Evolutionary conservation across 192 early-diverging fungal species (phyloP).

Genomic region (Entomortierella parvispora): DNA sequence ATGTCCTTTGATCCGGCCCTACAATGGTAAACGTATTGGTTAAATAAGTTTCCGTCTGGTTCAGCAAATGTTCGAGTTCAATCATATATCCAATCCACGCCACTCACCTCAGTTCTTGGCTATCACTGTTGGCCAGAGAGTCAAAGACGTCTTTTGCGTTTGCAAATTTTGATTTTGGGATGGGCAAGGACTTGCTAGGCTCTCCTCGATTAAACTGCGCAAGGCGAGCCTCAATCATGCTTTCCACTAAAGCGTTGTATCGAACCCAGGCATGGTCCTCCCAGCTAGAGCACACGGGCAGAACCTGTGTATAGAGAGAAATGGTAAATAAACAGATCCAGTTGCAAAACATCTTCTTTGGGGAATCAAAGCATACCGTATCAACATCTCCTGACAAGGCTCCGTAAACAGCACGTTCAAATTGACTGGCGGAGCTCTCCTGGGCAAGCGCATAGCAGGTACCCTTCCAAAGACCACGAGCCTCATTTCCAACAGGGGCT

Average conservation of each 20-base stretch:
- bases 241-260: slow-evolving; percentile 78
- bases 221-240: slow-evolving; percentile 52
- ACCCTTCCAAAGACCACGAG: slow-evolving; percentile 74
- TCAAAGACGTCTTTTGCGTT: slow-evolving; percentile 33
- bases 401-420: slow-evolving; percentile 85
- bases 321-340: not conserved
- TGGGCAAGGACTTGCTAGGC: slow-evolving; percentile 14
- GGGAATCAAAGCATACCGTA: slow-evolving; percentile 60
- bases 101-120: slow-evolving; percentile 17
- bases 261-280: slow-evolving; percentile 90
- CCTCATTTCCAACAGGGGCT: slow-evolving; percentile 62
- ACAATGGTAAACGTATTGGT: not conserved
- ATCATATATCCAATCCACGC: not conserved
- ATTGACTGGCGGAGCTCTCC: slow-evolving; percentile 61
- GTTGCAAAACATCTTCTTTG: not conserved
- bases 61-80: slow-evolving; percentile 5
- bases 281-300: slow-evolving; percentile 83
- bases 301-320: slow-evolving; percentile 47
- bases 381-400: slow-evolving; percentile 77
- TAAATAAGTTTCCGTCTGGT: not conserved
- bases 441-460: slow-evolving; percentile 67
- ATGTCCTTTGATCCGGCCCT: slow-evolving; percentile 31
- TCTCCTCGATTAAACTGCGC: slow-evolving; percentile 35
- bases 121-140: slow-evolving; percentile 22
- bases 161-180: slow-evolving; percentile 11